These are phyloP conservation scores for Amanita polypyramis DNA, from an alignment of 768 basidiomycete genomes.

Conservation along the genomic window DNA sequence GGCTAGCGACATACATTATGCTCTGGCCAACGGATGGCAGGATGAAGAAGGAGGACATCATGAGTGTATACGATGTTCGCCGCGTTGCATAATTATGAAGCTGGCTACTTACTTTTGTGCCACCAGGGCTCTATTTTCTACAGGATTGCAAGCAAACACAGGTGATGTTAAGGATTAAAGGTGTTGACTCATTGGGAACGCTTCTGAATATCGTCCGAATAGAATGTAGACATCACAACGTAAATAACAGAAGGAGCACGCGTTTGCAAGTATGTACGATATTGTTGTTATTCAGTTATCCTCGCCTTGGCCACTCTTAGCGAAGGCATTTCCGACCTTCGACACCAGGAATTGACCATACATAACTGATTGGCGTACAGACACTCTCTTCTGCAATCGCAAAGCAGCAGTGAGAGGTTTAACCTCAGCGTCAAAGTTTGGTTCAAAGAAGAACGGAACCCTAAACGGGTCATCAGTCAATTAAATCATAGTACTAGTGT, in stretches of 20 bases:
- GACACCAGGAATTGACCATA: constrained; percentile 73
- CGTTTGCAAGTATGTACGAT: constrained; percentile 18
- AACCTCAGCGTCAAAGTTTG: constrained; percentile 67
- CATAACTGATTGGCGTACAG: constrained; percentile 30
- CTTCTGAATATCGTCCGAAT: neutral
- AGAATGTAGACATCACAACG: neutral
- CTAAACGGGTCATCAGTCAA: constrained; percentile 24
- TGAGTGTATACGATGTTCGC: constrained; percentile 28
- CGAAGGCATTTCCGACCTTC: constrained; percentile 73
- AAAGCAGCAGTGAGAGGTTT: constrained; percentile 53
- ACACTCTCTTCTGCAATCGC: constrained; percentile 25
- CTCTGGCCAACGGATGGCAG: constrained; percentile 25
- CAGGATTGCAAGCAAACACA: constrained; percentile 9
- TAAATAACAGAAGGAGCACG: neutral
- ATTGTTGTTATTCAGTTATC: constrained; percentile 11
- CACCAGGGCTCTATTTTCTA: constrained; percentile 26
- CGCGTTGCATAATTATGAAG: neutral
- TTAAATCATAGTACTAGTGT: neutral
- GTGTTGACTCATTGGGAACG: neutral
- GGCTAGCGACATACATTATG: constrained; percentile 28
- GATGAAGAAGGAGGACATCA: constrained; percentile 29
- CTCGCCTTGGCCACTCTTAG: constrained; percentile 20
- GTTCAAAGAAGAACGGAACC: constrained; percentile 92
- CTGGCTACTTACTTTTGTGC: neutral
- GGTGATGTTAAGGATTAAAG: neutral